Evolutionary conservation across 139 green algal species (phyloP), one percentile per base, ranked within the genome.

Genomic region (Asterochloris sp.): DNA sequence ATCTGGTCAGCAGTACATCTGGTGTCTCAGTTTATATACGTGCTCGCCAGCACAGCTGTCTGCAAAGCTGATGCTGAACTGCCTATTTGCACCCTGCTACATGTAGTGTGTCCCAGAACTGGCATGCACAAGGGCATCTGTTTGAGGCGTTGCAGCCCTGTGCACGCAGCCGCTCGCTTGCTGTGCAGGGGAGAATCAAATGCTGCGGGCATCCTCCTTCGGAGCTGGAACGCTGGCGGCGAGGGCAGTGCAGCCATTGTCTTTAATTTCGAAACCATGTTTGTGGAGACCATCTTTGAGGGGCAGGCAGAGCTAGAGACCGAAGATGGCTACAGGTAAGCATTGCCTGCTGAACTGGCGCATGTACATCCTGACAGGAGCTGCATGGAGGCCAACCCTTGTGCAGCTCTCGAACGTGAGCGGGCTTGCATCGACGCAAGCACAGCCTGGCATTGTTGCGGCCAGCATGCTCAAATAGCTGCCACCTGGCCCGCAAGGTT

Each of bases 161-260:
- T 14, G 13, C 38, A 54, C 6, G 38, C 38, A 54, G 38, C 38
- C 38, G 38, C 38, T n/a, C 11, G 26, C 14, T 1, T 24, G 54
- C 4, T 27, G 13, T 82, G 74, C 83, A 90, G 87, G 73, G 85
- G 83, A 12, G 77, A 75, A 9, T 80, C 85, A 9, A 28, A 73
- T 27, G 83, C 89, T 6, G 89, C 86, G 12, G 89, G 89, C 24
- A 61, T 93, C 74, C 83, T 97, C 81, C 82, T 96, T 6, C 81
- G 84, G 54, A 90, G 85, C 14, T 96, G 93, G 91, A 78, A 90
- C 26, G 87, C 88, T 11, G 91, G 86, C 19, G 88, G 85, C 10
- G 91, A 96, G 28, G 95, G 94, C 10, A 85, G 84, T 28, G 94
- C 95, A 0, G 91, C 91, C 12, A 82, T 98, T 27, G 81, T 96